phyloP scores from a whole-genome alignment of 2,329 filamentous ascomycete genomes.

The Colletotrichum endophyticum region DNA sequence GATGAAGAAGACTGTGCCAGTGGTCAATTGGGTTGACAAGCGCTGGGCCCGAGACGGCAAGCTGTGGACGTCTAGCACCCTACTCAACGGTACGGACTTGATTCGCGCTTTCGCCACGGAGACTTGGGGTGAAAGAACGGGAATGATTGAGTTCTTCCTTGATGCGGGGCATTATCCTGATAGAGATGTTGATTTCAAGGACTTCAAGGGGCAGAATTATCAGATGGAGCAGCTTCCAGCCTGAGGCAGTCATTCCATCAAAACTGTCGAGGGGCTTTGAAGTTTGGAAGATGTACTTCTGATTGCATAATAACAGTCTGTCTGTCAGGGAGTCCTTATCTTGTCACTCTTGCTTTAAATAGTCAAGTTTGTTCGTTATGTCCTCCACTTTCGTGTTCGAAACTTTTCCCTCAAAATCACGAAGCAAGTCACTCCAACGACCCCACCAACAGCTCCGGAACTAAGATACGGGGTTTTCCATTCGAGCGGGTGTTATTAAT shows the following conservation, averaged over 20 bases:
- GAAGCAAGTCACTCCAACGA: too few relatives aligned
- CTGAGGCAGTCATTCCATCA: neutral
- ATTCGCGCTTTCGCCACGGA: slow-evolving; percentile 32
- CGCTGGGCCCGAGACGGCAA: slow-evolving; percentile 40
- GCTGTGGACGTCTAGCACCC: slow-evolving; percentile 38
- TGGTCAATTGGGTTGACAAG: slow-evolving; percentile 40
- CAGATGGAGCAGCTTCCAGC: neutral
- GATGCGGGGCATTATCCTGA: slow-evolving; percentile 28
- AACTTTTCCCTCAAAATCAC: too few relatives aligned
- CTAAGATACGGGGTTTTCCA: too few relatives aligned
- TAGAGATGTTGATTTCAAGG: slow-evolving; percentile 37
- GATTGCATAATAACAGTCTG: too few relatives aligned
- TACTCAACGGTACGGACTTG: slow-evolving; percentile 39
- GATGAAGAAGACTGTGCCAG: slow-evolving; percentile 30
- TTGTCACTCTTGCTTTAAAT: too few relatives aligned
- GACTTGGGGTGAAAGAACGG: slow-evolving; percentile 30
- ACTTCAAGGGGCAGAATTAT: slow-evolving; percentile 17
- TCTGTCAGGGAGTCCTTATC: too few relatives aligned
- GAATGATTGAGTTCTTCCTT: slow-evolving; percentile 22
- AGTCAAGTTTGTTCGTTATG: too few relatives aligned
- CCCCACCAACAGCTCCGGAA: too few relatives aligned
- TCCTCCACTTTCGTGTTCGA: too few relatives aligned
- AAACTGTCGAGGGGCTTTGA: too few relatives aligned
- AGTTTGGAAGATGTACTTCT: too few relatives aligned
- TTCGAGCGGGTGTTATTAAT: too few relatives aligned